Evolutionary conservation across 2,329 filamentous ascomycete genomes (phyloP), one percentile per base, ranked within the genome.

Genomic region (Coniochaeta sp.): DNA sequence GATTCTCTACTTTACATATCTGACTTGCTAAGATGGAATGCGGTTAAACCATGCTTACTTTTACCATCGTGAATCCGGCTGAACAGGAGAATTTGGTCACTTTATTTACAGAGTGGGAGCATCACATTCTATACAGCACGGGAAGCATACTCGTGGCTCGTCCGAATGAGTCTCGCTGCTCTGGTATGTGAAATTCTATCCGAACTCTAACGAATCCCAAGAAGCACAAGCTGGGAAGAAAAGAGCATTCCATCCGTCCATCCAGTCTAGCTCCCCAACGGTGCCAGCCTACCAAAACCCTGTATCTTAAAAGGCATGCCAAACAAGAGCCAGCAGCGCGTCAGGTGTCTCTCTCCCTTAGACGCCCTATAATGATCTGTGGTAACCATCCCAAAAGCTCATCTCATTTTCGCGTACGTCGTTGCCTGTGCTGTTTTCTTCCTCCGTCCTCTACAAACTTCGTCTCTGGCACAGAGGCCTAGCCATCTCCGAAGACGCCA

Each of bases 261-360:
- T 26, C 38, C 38, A 18, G 38, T 42, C 20, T 6, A 51, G 52
- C 51, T 57, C 57, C 53, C 58, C 56, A 12, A 56, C 52, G 10
- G 40, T 52, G 31, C 35, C 35, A 35, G 53, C 42, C 53, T 56
- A 22, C 38, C 35, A 31, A 4, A 38, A 20, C 24, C 32, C 30
- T 20, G 38, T 30, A 33, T 24, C 49, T 12, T 18, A 45, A 42
- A 27, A 45, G 27, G 18, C 9, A 27, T 12, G 24, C 22, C 7
- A 48, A n/a, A 48, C 30, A 48, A 31, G 26, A 13, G 16, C 46
- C 30, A 7, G 28, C 32, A 50, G 20, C 33, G 22, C 33, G 33
- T 18, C 33, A 6, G 12, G 20, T 42, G 8, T 6, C 22, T 13
- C 38, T 7, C 18, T 24, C 20, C 38, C n/a, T 24, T 22, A 18